phyloP scores from a whole-genome alignment of 2,329 filamentous ascomycete genomes.

The Cylindrodendrum hubeiense region DNA sequence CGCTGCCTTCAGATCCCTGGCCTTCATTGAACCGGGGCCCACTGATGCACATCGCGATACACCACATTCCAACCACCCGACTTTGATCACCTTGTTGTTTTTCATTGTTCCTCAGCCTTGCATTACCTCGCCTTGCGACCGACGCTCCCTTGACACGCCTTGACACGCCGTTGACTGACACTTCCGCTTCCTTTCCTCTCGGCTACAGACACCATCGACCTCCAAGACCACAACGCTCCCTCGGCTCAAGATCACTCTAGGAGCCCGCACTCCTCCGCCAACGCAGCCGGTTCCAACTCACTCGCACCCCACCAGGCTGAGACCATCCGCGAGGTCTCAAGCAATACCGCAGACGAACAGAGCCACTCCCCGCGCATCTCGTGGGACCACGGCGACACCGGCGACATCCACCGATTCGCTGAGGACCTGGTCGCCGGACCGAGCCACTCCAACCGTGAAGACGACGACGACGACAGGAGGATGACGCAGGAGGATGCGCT shows the following conservation, averaged over 20 bases:
- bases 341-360: slow-evolving; percentile 82
- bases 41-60: slow-evolving; percentile 38
- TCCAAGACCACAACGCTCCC: slow-evolving; percentile 85
- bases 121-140: slow-evolving; percentile 12
- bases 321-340: slow-evolving; percentile 82
- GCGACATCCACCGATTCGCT: slow-evolving; percentile 59
- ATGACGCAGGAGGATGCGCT: slow-evolving; percentile 68
- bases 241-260: slow-evolving; percentile 84
- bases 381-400: slow-evolving; percentile 58
- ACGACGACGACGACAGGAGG: slow-evolving; percentile 38
- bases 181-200: slow-evolving; percentile 22
- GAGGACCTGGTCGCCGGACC: slow-evolving; percentile 58
- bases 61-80: slow-evolving; percentile 41
- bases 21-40: slow-evolving; percentile 27
- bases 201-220: slow-evolving; percentile 86
- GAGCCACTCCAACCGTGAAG: slow-evolving; percentile 41
- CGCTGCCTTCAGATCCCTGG: slow-evolving; percentile 35
- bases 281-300: slow-evolving; percentile 60
- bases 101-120: slow-evolving; percentile 25
- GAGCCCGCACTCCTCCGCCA: slow-evolving; percentile 30
- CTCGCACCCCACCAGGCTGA: slow-evolving; percentile 87
- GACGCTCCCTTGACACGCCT: slow-evolving; percentile 18
- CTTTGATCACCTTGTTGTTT: slow-evolving; percentile 34
- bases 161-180: slow-evolving; percentile 34
- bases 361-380: slow-evolving; percentile 73